These are phyloP conservation scores for Thalassiosira ordinaria DNA, from an alignment of 352 stramenopile species.

Conservation along the genomic window DNA sequence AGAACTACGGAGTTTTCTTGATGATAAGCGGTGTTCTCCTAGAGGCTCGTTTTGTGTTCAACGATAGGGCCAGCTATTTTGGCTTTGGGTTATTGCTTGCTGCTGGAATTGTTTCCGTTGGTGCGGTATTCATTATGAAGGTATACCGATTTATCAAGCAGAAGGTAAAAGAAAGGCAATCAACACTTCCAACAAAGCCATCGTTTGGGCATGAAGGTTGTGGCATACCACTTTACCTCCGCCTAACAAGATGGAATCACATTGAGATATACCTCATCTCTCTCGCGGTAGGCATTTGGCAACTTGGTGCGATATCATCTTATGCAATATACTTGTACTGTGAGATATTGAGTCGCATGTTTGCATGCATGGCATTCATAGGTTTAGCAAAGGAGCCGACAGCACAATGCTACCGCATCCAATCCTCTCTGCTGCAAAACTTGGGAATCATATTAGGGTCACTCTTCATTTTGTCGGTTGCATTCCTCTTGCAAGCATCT, in stretches of 20 bases:
- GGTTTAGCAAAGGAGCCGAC: conserved; percentile 35
- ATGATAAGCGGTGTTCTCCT: conserved; percentile 45
- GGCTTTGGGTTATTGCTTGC: conserved; percentile 48
- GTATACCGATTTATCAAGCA: conserved; percentile 36
- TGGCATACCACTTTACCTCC: conserved; percentile 35
- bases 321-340: conserved; percentile 61
- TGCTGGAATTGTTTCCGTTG: conserved; percentile 28
- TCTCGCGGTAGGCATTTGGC: conserved; percentile 57
- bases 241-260: conserved; percentile 51
- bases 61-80: conserved; percentile 48
- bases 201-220: conserved; percentile 35
- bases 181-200: not conserved
- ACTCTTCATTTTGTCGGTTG: conserved; percentile 40
- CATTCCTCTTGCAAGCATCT: conserved; percentile 43
- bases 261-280: conserved; percentile 62
- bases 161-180: conserved; percentile 20
- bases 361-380: conserved; percentile 35
- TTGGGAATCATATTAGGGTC: conserved; percentile 38
- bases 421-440: conserved; percentile 36
- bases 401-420: conserved; percentile 44
- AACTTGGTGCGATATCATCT: conserved; percentile 48
- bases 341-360: conserved; percentile 36
- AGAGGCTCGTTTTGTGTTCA: conserved; percentile 48
- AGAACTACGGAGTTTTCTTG: conserved; percentile 51
- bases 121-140: conserved; percentile 36